Percentiles rank a stretch among this genome's conserved stretches.
phyloP scores from a whole-genome alignment of 2,329 filamentous ascomycete species.

The Elsinoe necatrix region DNA sequence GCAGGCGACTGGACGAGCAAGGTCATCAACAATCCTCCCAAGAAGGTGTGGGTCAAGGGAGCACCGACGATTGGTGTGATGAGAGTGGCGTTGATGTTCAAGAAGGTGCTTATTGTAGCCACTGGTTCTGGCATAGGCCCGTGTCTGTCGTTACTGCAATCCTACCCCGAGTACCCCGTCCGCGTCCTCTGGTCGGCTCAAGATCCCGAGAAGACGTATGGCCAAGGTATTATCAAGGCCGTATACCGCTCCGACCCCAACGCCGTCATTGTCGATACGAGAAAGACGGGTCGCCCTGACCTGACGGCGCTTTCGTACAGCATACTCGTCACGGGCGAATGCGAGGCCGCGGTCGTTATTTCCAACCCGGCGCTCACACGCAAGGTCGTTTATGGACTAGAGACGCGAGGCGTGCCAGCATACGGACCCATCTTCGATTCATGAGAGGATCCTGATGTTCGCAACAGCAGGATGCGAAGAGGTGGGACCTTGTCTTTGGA shows the following conservation, averaged over 20 bases:
- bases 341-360: conserved; percentile 66
- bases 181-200: conserved; percentile 64
- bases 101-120: conserved; percentile 56
- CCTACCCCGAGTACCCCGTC: conserved; percentile 37
- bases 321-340: conserved; percentile 38
- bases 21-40: conserved; percentile 54
- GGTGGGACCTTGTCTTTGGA: neutral
- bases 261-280: conserved; percentile 61
- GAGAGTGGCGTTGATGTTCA: conserved; percentile 58
- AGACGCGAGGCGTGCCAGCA: conserved; percentile 56
- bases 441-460: conserved; percentile 27
- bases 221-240: conserved; percentile 45
- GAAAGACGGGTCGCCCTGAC: conserved; percentile 50
- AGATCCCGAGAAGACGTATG: conserved; percentile 55
- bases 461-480: neutral
- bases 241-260: conserved; percentile 52
- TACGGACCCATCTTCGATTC: conserved; percentile 70
- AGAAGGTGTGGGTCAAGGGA: conserved; percentile 58
- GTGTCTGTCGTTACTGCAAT: conserved; percentile 53
- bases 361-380: conserved; percentile 60
- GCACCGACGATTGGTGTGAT: conserved; percentile 60
- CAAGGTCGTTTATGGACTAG: conserved; percentile 60
- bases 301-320: conserved; percentile 49
- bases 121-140: conserved; percentile 69
- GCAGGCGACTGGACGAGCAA: conserved; percentile 66